Conservation (phyloP, 768 basidiomycete genomes). For the Leccinum disarticulatum region DNA sequence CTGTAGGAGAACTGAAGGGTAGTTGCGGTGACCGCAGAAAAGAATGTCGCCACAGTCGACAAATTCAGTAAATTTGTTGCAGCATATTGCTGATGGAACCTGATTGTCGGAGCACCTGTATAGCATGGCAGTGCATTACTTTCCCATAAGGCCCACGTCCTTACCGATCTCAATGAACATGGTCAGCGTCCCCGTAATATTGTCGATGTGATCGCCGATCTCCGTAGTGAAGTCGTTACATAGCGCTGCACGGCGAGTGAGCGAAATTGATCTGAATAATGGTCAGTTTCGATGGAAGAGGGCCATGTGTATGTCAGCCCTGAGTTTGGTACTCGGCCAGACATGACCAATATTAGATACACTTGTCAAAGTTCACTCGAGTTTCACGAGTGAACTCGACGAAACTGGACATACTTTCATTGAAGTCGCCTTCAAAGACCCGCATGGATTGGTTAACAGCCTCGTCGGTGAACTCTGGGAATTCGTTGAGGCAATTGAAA, state of each 20-base stretch:
- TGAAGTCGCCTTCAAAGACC: slow-evolving; percentile 48
- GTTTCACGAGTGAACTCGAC: background rate
- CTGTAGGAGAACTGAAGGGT: slow-evolving; percentile 48
- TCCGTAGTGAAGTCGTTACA: slow-evolving; percentile 49
- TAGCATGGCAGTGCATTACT: slow-evolving; percentile 28
- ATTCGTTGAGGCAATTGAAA: slow-evolving; percentile 55
- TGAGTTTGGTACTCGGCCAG: slow-evolving; percentile 47
- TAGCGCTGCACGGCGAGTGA: slow-evolving; percentile 55
- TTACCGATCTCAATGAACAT: slow-evolving; percentile 55
- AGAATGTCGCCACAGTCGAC: slow-evolving; percentile 55
- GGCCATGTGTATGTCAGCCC: background rate
- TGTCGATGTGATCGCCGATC: slow-evolving; percentile 54
- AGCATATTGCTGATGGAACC: slow-evolving; percentile 52
- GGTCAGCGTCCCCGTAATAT: slow-evolving; percentile 46
- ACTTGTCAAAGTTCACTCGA: slow-evolving; percentile 6
- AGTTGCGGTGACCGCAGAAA: slow-evolving; percentile 51
- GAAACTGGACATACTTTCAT: slow-evolving; percentile 34
- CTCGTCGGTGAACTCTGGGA: slow-evolving; percentile 55
- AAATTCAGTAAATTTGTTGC: slow-evolving; percentile 48
- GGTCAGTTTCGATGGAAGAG: slow-evolving; percentile 6
- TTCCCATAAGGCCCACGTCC: slow-evolving; percentile 22
- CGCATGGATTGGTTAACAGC: slow-evolving; percentile 49
- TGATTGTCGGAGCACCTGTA: slow-evolving; percentile 53
- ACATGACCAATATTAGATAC: slow-evolving; percentile 53
- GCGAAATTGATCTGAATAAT: slow-evolving; percentile 45